Percentiles rank a stretch among this genome's conserved stretches.
These are phyloP conservation scores for Podospora pseudopauciseta DNA, from an alignment of 495 filamentous ascomycete species.

Conservation along the genomic window DNA sequence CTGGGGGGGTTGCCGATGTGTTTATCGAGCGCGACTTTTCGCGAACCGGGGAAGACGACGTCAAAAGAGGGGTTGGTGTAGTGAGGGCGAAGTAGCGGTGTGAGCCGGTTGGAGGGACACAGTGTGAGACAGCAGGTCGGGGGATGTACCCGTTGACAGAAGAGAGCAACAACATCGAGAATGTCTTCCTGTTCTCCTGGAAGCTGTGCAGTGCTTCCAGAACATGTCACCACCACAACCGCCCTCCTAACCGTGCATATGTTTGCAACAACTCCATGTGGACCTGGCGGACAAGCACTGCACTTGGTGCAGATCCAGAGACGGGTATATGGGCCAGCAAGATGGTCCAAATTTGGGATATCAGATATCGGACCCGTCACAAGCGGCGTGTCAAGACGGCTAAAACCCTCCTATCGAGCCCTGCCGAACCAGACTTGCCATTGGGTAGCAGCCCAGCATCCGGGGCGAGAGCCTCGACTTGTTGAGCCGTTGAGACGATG, in stretches of 20 bases:
- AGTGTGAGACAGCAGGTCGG: conserved; percentile 25
- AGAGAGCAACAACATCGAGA: neutral
- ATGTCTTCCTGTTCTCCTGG: neutral
- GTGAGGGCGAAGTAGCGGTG: conserved; percentile 35
- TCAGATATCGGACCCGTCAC: neutral
- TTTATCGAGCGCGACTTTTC: conserved; percentile 20
- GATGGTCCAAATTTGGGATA: neutral
- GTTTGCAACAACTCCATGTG: neutral
- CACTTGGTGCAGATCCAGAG: neutral
- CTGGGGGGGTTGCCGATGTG: conserved; percentile 13
- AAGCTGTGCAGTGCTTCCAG: conserved; percentile 3
- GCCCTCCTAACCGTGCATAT: neutral
- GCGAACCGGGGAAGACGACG: conserved; percentile 1
- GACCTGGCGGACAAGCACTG: neutral
- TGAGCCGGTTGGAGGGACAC: conserved; percentile 24
- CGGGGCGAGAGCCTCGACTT: neutral
- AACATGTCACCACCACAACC: neutral
- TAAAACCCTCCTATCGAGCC: neutral
- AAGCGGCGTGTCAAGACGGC: neutral
- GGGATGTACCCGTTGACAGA: conserved; percentile 27
- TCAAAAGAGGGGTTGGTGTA: conserved; percentile 27
- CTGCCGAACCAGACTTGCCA: neutral
- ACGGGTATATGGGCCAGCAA: neutral
- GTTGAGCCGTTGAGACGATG: neutral
- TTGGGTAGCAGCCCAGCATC: neutral